Percentiles rank a stretch among this genome's conserved stretches.
Evolutionary conservation across 139 green algal species (phyloP).

Genomic region (Microglena sp.): DNA sequence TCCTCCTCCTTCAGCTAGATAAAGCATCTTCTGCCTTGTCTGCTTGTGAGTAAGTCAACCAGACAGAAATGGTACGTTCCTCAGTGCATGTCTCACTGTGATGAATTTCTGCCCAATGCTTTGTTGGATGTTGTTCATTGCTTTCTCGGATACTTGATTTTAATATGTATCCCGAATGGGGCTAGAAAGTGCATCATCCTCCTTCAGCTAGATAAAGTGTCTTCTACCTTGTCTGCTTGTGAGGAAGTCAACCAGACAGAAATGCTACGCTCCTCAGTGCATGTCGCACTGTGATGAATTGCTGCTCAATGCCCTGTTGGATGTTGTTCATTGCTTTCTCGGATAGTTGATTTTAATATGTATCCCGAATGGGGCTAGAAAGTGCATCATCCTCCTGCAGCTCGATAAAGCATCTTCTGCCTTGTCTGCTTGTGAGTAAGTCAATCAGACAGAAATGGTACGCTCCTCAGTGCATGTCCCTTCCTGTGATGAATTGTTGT

Average conservation of each 20-base stretch:
- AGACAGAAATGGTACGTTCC: conserved; percentile 35
- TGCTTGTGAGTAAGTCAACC: conserved; percentile 60
- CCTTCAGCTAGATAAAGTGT: conserved; percentile 72
- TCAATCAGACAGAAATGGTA: conserved; percentile 43
- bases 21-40: conserved; percentile 62
- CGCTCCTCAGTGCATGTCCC: neutral
- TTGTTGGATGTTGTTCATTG: neutral
- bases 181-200: conserved; percentile 78
- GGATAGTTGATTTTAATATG: too few relatives aligned
- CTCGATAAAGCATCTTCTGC: conserved; percentile 67
- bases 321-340: neutral
- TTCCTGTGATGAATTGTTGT: neutral
- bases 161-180: too few relatives aligned
- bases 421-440: conserved; percentile 59
- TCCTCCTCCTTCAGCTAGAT: conserved; percentile 80
- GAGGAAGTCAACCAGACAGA: conserved; percentile 53
- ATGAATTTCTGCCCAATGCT: neutral
- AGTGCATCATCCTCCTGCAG: conserved; percentile 84
- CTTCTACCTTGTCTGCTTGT: conserved; percentile 58
- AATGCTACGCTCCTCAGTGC: conserved; percentile 21
- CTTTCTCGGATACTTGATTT: too few relatives aligned
- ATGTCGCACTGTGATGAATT: neutral
- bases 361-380: too few relatives aligned
- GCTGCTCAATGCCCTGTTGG: neutral
- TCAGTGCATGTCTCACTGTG: neutral